A percentile compares a stretch with the other conserved stretches of the same genome.
Conservation (phyloP, 352 stramenopile genomes). For the Pythium vanterpoolii region DNA sequence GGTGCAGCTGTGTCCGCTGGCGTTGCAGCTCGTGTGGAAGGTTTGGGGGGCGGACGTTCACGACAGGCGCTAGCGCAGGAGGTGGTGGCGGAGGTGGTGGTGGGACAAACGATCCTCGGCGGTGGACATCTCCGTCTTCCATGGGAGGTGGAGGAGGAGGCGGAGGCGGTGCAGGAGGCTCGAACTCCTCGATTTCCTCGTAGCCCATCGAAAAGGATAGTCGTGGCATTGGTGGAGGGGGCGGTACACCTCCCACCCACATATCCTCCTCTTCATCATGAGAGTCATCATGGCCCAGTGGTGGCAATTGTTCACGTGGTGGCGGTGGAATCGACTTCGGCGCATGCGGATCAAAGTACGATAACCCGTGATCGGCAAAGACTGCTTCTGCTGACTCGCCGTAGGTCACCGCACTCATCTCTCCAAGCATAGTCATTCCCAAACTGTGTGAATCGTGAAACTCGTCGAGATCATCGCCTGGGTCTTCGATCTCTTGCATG, state of each 20-base stretch:
- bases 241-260: neutral
- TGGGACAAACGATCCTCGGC: conserved; percentile 12
- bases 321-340: neutral
- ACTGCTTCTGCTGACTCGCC: neutral
- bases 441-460: conserved; percentile 10
- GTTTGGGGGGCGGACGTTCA: conserved; percentile 1
- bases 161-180: conserved; percentile 8
- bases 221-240: neutral
- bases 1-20: conserved; percentile 10
- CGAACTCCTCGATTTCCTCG: conserved; percentile 7
- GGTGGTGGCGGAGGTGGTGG: neutral
- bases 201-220: neutral
- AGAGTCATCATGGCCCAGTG: neutral
- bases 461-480: conserved; percentile 25
- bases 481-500: conserved; percentile 66
- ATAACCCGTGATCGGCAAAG: conserved; percentile 51
- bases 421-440: neutral
- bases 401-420: neutral
- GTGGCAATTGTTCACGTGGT: neutral
- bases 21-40: conserved; percentile 14
- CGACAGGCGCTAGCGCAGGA: neutral
- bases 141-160: conserved; percentile 7
- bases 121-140: conserved; percentile 1
- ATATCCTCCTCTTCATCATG: conserved; percentile 7
- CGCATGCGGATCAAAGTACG: conserved; percentile 44